Conservation (phyloP, 2,329 filamentous ascomycete genomes). For the Alternaria rosae region DNA sequence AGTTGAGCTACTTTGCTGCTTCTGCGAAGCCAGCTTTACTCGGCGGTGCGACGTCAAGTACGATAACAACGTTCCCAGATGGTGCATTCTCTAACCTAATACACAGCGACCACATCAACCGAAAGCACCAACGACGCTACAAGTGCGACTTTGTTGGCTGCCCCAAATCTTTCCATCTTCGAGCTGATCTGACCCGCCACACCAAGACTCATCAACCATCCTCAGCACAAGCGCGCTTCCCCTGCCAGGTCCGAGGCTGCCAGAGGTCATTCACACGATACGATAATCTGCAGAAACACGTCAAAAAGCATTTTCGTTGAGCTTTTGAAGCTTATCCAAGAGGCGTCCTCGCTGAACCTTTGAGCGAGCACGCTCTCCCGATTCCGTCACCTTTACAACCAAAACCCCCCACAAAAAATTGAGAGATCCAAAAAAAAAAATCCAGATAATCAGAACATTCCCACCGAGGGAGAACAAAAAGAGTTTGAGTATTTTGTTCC, state of each 20-base stretch:
- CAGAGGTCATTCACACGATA: neutral
- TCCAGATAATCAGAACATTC: too few species aligned
- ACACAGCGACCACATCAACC: neutral
- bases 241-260: neutral
- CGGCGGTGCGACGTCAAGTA: neutral
- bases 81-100: rapidly evolving
- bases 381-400: too few species aligned
- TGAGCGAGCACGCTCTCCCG: too few species aligned
- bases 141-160: neutral
- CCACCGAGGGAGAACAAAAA: too few species aligned
- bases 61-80: neutral
- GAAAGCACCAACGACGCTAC: neutral
- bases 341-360: too few species aligned
- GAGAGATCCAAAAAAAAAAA: too few species aligned
- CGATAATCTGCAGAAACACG: neutral
- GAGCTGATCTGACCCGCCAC: neutral
- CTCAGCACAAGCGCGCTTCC: neutral
- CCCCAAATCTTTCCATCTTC: neutral
- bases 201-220: neutral
- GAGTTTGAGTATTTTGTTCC: too few species aligned
- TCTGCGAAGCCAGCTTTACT: rapidly evolving
- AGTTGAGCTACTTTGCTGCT: neutral
- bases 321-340: too few species aligned
- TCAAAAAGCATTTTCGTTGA: neutral
- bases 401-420: too few species aligned